Evolutionary conservation across 306 rosid species (phyloP), one percentile per base, ranked within the genome.

Genomic region (Vigna reflexopilosa): DNA sequence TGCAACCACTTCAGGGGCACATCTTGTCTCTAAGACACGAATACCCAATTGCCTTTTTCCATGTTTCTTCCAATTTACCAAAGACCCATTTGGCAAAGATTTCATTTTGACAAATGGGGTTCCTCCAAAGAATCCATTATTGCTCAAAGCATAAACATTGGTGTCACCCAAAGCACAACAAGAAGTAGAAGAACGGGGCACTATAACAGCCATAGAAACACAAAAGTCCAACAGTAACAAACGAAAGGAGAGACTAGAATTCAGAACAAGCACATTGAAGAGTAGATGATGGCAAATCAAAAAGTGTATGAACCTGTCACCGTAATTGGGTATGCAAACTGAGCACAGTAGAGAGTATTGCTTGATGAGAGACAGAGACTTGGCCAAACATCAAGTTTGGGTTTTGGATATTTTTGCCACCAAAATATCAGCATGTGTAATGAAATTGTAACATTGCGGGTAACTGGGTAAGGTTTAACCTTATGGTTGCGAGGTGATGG

Each of bases 171-270:
- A 83, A 75, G 82, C 67, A 81, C 81, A 70, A 62, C 78, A 78
- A 72, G 66, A 83, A 17, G 76, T 86, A 61, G 93, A 81, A 52
- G 91, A 85, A 63, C 86, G 84, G 28, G 83, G 82, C 50, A 89
- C 61, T 80, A 82, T 61, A 57, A 80, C 67, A n/a, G 89, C 83
- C 96, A 90, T 91, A 70, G 70, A 86, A 79, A 68, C 15, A 34
- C 42, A 26, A 15, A 47, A 44, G 4, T 22, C 7, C 32, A 40
- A 30, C 48, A 34, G 51, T 15, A 13, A 14, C 56, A 26, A 62
- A 59, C 70, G 44, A 87, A 51, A 20, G 71, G 49, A 58, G 56
- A 8, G 36, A 50, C 70, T 13, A 74, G 55, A 70, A 69, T 66
- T 63, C 67, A 71, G 77, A 80, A 70, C 24, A 51, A 56, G n/a